phyloP scores from a whole-genome alignment of 257 asterid species.

The Petunia secreta region DNA sequence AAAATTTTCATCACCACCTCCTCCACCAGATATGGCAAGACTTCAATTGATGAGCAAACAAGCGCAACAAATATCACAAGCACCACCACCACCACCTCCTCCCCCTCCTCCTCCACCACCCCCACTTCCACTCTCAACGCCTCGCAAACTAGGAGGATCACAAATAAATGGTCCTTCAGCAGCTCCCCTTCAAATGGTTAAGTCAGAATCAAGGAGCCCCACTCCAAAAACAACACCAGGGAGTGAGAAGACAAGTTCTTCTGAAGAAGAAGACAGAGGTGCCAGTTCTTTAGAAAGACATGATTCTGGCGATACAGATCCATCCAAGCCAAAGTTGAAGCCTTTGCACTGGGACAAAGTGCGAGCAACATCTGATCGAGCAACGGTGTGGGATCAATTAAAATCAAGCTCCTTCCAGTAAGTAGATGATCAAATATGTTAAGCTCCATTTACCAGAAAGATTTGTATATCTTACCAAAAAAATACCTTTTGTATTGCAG shows the following conservation, averaged over 20 bases:
- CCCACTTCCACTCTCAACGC: slow-evolving; percentile 40
- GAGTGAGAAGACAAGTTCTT: slow-evolving; percentile 36
- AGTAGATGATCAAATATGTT: slow-evolving; percentile 38
- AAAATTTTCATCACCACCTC: slow-evolving; percentile 80
- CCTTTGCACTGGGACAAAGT: slow-evolving; percentile 99
- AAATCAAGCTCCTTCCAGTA: slow-evolving; percentile 95
- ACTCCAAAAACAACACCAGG: slow-evolving; percentile 40
- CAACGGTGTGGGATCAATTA: slow-evolving; percentile 95
- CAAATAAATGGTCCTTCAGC: slow-evolving; percentile 38
- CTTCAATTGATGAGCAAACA: slow-evolving; percentile 63
- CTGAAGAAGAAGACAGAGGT: slow-evolving; percentile 36
- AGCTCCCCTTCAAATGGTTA: slow-evolving; percentile 37
- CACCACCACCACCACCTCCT: slow-evolving; percentile 49
- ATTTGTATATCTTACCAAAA: slow-evolving; percentile 26
- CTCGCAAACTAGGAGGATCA: slow-evolving; percentile 37
- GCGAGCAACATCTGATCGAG: slow-evolving; percentile 84
- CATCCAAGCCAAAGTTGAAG: slow-evolving; percentile 76
- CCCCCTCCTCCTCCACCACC: slow-evolving; percentile 56
- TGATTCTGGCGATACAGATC: slow-evolving; percentile 58
- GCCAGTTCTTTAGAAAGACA: slow-evolving; percentile 45
- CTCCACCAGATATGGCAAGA: slow-evolving; percentile 74
- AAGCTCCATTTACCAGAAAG: background rate
- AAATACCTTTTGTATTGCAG: slow-evolving; percentile 40
- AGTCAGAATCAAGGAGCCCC: slow-evolving; percentile 41
- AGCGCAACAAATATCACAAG: slow-evolving; percentile 39